Percentiles rank a stretch among this genome's conserved stretches.
phyloP scores from a whole-genome alignment of 1,284 basidiomycete genomes.

The Cystobasidiaceae sp. region DNA sequence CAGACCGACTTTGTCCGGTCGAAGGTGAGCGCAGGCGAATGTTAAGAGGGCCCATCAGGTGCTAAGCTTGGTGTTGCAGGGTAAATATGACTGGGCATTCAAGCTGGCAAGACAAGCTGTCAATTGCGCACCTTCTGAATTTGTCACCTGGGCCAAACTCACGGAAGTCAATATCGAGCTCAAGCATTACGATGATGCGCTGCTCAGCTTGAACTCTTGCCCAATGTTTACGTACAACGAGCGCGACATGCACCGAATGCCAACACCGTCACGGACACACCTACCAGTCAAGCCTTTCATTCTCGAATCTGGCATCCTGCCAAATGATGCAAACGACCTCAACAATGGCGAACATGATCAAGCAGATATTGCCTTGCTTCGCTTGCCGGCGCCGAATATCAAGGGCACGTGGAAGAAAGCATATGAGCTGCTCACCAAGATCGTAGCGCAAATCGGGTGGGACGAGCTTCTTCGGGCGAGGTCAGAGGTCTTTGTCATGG shows the following conservation, averaged over 20 bases:
- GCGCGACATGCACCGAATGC: slow-evolving; percentile 82
- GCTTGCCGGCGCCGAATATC: slow-evolving; percentile 87
- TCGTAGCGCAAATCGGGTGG: slow-evolving; percentile 94
- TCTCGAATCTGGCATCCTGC: slow-evolving; percentile 59
- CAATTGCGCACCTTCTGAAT: slow-evolving; percentile 95
- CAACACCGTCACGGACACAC: slow-evolving; percentile 75
- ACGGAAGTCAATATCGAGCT: slow-evolving; percentile 91
- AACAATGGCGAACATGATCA: slow-evolving; percentile 57
- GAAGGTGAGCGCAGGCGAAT: slow-evolving; percentile 52
- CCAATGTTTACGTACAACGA: slow-evolving; percentile 99
- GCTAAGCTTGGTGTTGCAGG: slow-evolving; percentile 38
- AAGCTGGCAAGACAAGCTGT: slow-evolving; percentile 90
- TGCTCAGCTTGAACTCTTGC: slow-evolving; percentile 95
- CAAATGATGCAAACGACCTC: slow-evolving; percentile 16
- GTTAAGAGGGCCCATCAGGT: not conserved
- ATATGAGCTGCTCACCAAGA: slow-evolving; percentile 78
- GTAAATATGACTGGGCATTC: slow-evolving; percentile 79
- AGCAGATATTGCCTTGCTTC: slow-evolving; percentile 85
- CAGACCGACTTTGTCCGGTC: slow-evolving; percentile 89
- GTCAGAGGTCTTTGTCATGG: slow-evolving; percentile 97
- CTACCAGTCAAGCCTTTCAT: slow-evolving; percentile 81
- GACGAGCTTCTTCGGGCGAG: slow-evolving; percentile 93
- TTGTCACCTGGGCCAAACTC: slow-evolving; percentile 96
- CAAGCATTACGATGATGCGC: slow-evolving; percentile 77
- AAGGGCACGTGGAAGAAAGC: slow-evolving; percentile 94